phyloP scores from a whole-genome alignment of 2,329 filamentous ascomycete genomes.

The Fusarium sp. region DNA sequence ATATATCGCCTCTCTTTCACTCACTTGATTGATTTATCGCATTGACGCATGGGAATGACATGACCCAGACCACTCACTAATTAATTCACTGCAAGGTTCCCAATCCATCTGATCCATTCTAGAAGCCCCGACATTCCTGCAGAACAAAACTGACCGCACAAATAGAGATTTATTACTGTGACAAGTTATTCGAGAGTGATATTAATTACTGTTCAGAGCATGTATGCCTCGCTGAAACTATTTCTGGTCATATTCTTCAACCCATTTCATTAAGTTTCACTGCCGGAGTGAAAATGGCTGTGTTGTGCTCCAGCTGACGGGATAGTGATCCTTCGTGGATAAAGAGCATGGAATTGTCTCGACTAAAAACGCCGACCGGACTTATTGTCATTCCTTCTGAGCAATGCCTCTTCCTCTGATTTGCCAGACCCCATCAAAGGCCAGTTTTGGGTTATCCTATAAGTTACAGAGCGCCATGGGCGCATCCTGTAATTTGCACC shows the following conservation, averaged over 20 bases:
- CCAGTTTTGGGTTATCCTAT: neutral
- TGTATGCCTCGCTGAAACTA: neutral
- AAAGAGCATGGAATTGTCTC: constrained; percentile 33
- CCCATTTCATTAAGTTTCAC: neutral
- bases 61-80: neutral
- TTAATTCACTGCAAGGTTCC: neutral
- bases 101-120: neutral
- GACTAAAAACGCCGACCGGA: constrained; percentile 12
- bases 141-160: neutral
- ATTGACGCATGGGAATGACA: neutral
- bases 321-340: constrained; percentile 13
- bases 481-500: constrained; percentile 27
- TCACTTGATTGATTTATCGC: neutral
- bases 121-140: neutral
- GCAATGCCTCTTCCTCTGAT: constrained; percentile 6
- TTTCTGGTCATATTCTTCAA: neutral
- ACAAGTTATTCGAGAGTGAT: neutral
- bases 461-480: neutral
- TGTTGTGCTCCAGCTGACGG: neutral
- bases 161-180: neutral
- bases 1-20: neutral
- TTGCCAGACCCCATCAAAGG: neutral
- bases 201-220: too few relatives aligned
- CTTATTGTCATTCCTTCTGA: constrained; percentile 15
- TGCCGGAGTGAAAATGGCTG: constrained; percentile 15